Conservation (phyloP, 2,329 filamentous ascomycete genomes). For the Talaromyces sp. region DNA sequence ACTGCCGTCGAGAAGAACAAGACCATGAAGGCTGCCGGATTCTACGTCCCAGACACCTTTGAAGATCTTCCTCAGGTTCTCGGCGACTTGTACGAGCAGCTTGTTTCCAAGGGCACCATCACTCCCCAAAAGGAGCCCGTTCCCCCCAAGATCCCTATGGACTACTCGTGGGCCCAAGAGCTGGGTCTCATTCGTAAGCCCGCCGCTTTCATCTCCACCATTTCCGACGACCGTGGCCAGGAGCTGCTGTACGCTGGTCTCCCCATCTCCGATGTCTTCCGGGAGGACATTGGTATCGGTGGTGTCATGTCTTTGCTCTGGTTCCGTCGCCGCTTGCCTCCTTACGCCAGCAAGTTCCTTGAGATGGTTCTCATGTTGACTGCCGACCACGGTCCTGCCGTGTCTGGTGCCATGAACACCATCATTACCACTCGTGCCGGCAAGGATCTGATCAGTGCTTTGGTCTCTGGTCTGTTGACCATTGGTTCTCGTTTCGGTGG, state of each 20-base stretch:
- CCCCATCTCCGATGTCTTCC: constrained; percentile 99
- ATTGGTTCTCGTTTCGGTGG: constrained; percentile 98
- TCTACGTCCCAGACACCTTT: constrained; percentile 92
- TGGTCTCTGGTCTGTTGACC: constrained; percentile 94
- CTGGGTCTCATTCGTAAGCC: constrained; percentile 99
- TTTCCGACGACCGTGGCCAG: constrained; percentile 98
- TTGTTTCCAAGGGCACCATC: constrained; percentile 80
- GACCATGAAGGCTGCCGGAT: constrained; percentile 89
- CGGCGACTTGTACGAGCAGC: constrained; percentile 77
- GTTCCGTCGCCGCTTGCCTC: constrained; percentile 96
- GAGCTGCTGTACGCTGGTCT: constrained; percentile 98
- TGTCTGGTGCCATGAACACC: constrained; percentile 99
- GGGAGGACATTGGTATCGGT: constrained; percentile 96
- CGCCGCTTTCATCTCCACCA: constrained; percentile 98
- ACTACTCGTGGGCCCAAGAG: constrained; percentile 99
- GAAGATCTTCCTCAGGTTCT: constrained; percentile 84
- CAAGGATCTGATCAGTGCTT: constrained; percentile 93
- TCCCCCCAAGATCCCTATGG: constrained; percentile 98
- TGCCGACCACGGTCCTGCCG: constrained; percentile 96
- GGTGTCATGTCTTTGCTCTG: constrained; percentile 99
- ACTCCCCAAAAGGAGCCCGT: constrained; percentile 81
- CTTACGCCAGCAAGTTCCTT: constrained; percentile 96
- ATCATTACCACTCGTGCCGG: constrained; percentile 99
- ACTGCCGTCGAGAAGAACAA: constrained; percentile 96
- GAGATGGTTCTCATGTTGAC: constrained; percentile 99